A percentile compares a stretch with the other conserved stretches of the same genome.
These are phyloP conservation scores for Aspergillus oerlinghausenensis DNA, from an alignment of 2,329 filamentous ascomycete species.

Conservation along the genomic window DNA sequence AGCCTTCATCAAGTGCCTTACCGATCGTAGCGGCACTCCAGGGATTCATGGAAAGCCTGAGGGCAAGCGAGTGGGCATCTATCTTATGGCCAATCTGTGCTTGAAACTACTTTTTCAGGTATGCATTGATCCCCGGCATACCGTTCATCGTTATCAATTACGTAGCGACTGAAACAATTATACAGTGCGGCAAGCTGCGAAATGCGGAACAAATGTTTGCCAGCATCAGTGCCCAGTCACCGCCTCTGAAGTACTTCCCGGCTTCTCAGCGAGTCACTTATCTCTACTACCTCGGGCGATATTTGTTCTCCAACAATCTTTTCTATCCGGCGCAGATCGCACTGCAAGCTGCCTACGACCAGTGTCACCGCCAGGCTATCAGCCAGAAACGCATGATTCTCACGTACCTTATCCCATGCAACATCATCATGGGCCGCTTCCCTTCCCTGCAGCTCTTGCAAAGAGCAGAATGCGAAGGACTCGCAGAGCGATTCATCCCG, in stretches of 20 bases:
- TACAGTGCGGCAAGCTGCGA: slow-evolving; percentile 70
- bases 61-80: slow-evolving; percentile 82
- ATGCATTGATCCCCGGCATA: slow-evolving; percentile 22
- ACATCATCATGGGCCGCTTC: slow-evolving; percentile 79
- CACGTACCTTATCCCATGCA: slow-evolving; percentile 75
- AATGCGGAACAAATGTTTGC: slow-evolving; percentile 84
- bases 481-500: slow-evolving; percentile 65
- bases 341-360: slow-evolving; percentile 73
- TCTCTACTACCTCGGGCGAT: slow-evolving; percentile 89
- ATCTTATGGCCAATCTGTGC: slow-evolving; percentile 86
- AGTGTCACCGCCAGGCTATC: slow-evolving; percentile 57
- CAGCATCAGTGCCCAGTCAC: slow-evolving; percentile 79
- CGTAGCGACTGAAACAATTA: neutral
- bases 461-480: slow-evolving; percentile 63
- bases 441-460: slow-evolving; percentile 63
- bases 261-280: slow-evolving; percentile 85
- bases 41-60: slow-evolving; percentile 62
- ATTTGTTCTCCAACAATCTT: slow-evolving; percentile 79
- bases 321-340: slow-evolving; percentile 72
- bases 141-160: neutral
- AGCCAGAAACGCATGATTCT: slow-evolving; percentile 76
- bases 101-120: slow-evolving; percentile 82
- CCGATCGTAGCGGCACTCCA: slow-evolving; percentile 66
- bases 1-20: slow-evolving; percentile 85
- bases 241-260: slow-evolving; percentile 75